Conservation (phyloP, 140 eudicot species). For the Cichorium intybus region DNA sequence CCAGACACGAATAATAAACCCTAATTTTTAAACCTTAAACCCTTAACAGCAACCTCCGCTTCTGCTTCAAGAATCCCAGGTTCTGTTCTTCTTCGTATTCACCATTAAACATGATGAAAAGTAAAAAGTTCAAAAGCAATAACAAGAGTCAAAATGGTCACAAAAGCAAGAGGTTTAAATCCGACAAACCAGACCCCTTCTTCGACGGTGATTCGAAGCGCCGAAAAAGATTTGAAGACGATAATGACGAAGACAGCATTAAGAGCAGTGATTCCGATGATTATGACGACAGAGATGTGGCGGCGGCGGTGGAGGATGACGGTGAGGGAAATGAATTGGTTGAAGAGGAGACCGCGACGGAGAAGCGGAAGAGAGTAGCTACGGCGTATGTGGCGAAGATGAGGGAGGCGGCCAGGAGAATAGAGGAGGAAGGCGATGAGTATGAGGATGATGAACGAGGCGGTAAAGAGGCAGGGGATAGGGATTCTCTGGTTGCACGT, state of each 20-base stretch:
- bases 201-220: conserved; percentile 55
- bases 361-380: conserved; percentile 59
- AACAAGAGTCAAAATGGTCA: conserved; percentile 18
- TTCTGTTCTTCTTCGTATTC: conserved; percentile 12
- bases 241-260: conserved; percentile 42
- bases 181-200: conserved; percentile 49
- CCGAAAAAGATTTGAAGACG: conserved; percentile 31
- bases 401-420: conserved; percentile 29
- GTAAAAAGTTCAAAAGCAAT: conserved; percentile 28
- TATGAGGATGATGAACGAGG: conserved; percentile 34
- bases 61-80: background rate
- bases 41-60: conserved; percentile 3
- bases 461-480: conserved; percentile 47
- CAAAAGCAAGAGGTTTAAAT: conserved; percentile 39
- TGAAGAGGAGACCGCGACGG: conserved; percentile 69
- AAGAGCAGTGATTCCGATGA: conserved; percentile 65
- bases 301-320: conserved; percentile 37
- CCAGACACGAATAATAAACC: conserved; percentile 16
- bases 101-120: conserved; percentile 30
- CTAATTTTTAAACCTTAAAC: conserved; percentile 13
- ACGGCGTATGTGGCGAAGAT: conserved; percentile 37
- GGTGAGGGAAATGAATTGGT: conserved; percentile 27
- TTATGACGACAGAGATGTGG: conserved; percentile 22
- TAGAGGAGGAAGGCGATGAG: conserved; percentile 34
- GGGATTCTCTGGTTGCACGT: conserved; percentile 59